phyloP scores from a whole-genome alignment of 768 basidiomycete genomes.

The Mycena albidolilacea region DNA sequence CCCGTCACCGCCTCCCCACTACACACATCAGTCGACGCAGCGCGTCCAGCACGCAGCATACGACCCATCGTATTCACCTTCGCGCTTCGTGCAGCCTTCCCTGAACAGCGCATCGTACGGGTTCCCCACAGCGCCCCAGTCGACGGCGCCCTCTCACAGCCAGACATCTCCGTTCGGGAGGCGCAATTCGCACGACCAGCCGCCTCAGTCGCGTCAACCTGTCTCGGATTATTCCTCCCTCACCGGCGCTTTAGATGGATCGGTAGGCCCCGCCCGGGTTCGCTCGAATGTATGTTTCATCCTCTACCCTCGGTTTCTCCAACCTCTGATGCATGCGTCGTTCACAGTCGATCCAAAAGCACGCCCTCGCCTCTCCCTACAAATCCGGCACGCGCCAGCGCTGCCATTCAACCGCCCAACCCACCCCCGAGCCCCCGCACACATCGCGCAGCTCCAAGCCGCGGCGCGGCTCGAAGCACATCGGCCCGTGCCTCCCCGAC shows the following conservation, averaged over 20 bases:
- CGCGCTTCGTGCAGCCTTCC: constrained; percentile 36
- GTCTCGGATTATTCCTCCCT: constrained; percentile 35
- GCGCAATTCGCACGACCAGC: constrained; percentile 31
- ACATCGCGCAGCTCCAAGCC: constrained; percentile 2
- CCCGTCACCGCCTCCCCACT: neutral
- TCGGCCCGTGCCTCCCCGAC: constrained; percentile 30
- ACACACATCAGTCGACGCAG: constrained; percentile 9
- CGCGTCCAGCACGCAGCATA: constrained; percentile 20
- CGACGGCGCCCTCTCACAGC: constrained; percentile 3
- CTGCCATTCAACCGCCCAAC: constrained; percentile 40
- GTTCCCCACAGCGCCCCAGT: constrained; percentile 29
- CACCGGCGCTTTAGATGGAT: constrained; percentile 29
- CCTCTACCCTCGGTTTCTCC: too few relatives aligned
- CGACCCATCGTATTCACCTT: constrained; percentile 34
- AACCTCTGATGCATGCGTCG: neutral
- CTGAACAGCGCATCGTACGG: constrained; percentile 28
- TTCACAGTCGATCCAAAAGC: constrained; percentile 34
- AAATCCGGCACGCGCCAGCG: constrained; percentile 21
- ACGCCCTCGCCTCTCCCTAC: constrained; percentile 26
- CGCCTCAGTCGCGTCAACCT: constrained; percentile 13
- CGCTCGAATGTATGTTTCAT: constrained; percentile 26
- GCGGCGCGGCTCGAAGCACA: constrained; percentile 33
- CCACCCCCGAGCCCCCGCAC: constrained; percentile 2
- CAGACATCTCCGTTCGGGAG: constrained; percentile 27
- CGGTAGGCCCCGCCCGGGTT: constrained; percentile 20